Base-by-base conservation (phyloP, 2,329 filamentous ascomycete genomes). In the Arthroderma uncinatum region DNA sequence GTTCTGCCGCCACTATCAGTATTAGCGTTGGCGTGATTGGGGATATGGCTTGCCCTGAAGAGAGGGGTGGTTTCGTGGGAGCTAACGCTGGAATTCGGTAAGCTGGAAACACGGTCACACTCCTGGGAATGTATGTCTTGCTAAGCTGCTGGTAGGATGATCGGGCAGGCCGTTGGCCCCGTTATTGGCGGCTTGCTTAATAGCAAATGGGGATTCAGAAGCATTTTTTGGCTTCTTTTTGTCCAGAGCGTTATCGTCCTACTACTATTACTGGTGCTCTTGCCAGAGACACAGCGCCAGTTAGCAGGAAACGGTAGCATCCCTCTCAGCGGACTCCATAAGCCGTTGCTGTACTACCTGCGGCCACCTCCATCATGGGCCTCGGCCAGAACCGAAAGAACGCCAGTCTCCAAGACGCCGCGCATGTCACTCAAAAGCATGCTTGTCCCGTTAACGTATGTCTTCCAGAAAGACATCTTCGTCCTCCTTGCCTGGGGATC, bases 21-120 rank as follows among this genome's bases (percentile, higher is more conserved):
- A 74, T 93, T 0, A 82, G 81, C 0, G 85, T 80, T 60, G 87
- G 83, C 1, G 82, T 89, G 1, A 80, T 91, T 12, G 83, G 85
- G 0, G 88, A 93, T 64, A 77, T 90, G 4, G 78, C 83, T 0
- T 82, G 84, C 0, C 82, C 79, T 52, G 78, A 80, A 0, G 85
- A 92, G 67, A 76, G 88, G 62, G 88, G 87, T 2, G 80, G 78
- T 57, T 91, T 87, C 65, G 84, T 91, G 73, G 86, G 82, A 54
- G 14, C 44, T 2, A 48, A 48, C 14, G 44, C 44, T 48, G 44
- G 44, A 25, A 48, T 30, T 16, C 21, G 44, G 44, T 48, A 48
- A 8, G 25, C 12, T 30, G 25, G 44, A n/a, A 48, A 30, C 44
- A 48, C 23, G 7, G 14, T 30, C 21, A 14, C 44, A 23, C 10